phyloP scores from a whole-genome alignment of 2,329 filamentous ascomycete genomes.

The Colletotrichum scovillei region DNA sequence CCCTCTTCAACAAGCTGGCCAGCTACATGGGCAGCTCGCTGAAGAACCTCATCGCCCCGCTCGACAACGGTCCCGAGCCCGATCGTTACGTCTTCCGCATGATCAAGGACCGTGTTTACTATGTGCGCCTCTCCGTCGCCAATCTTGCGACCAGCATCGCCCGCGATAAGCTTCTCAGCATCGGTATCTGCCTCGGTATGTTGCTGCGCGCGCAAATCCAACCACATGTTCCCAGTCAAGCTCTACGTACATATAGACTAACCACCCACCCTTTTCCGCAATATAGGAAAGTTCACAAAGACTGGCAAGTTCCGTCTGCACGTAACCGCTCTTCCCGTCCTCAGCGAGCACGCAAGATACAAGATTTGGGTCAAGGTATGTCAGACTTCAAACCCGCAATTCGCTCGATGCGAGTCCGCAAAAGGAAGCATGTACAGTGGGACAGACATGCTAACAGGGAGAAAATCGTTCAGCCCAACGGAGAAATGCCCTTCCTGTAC shows the following conservation, averaged over 20 bases:
- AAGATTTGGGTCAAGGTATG: conserved; percentile 90
- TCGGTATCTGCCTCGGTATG: conserved; percentile 85
- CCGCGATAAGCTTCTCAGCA: conserved; percentile 82
- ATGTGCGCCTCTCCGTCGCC: conserved; percentile 87
- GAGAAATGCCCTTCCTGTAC: conserved; percentile 97
- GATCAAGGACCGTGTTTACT: conserved; percentile 79
- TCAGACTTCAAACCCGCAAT: not conserved
- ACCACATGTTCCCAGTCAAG: not conserved
- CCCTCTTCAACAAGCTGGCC: conserved; percentile 91
- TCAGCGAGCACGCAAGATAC: conserved; percentile 91
- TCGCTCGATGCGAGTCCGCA: not conserved
- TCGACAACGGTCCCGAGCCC: conserved; percentile 73
- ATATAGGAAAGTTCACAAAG: conserved; percentile 90
- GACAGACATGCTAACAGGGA: not conserved
- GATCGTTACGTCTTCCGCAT: conserved; percentile 90
- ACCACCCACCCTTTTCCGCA: not conserved
- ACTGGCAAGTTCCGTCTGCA: conserved; percentile 95
- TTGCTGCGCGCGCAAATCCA: not conserved
- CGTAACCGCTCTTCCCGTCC: conserved; percentile 87
- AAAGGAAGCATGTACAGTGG: no score
- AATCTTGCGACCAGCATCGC: conserved; percentile 91
- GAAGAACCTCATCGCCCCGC: conserved; percentile 83
- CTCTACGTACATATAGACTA: not conserved
- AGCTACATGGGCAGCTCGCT: conserved; percentile 91
- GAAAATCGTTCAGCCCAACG: conserved; percentile 69